Base-by-base conservation (phyloP, 192 early-diverging fungal genomes). In the Gaertneriomyces sp. region DNA sequence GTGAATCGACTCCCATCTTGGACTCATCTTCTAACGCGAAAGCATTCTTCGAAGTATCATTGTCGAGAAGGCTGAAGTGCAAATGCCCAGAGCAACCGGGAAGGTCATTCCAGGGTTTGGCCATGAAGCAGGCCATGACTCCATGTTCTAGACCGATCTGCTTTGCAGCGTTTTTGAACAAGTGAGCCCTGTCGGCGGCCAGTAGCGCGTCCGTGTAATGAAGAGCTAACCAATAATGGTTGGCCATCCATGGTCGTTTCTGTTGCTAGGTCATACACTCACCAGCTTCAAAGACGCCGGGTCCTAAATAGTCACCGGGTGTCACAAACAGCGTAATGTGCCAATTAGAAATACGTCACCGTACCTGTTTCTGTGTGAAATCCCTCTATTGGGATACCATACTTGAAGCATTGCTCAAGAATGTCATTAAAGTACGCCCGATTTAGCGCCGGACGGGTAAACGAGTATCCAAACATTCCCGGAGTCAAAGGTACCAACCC, bases 401-500 rank as follows among this genome's bases (percentile, higher is more conserved):
- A 76, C 16, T 76, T 58, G 17, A 66, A 76, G 51, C 83, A 84
- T 50, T 82, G 74, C 63, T 89, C 83, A 74, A 84, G 88, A 25
- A 90, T 83, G 42, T 83, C 76, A 41, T 89, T 69, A 73, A 87
- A 93, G 71, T 85, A 91, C 5, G 81, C 75, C 59, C 87, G 80
- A 63, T 93, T 76, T 10, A 85, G 61, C 2, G 82, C 42, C 16
- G 91, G 88, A 33, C 91, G 82, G 25, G 85, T 64, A 6, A 91
- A 53, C 12, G 84, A 87, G 64, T 93, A 93, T 42, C 91, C 91
- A 73, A 90, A 89, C 90, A 91, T 93, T 10, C 91, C 91, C 4
- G 78, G 77, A 5, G 91, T 91, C 4, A 93, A 63, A 20, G 87
- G 84, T 1, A 56, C 45, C 14, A 88, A 73, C 0, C 72, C 63